Evolutionary conservation across 768 basidiomycete species (phyloP).

Genomic region (Russula ochroleuca): DNA sequence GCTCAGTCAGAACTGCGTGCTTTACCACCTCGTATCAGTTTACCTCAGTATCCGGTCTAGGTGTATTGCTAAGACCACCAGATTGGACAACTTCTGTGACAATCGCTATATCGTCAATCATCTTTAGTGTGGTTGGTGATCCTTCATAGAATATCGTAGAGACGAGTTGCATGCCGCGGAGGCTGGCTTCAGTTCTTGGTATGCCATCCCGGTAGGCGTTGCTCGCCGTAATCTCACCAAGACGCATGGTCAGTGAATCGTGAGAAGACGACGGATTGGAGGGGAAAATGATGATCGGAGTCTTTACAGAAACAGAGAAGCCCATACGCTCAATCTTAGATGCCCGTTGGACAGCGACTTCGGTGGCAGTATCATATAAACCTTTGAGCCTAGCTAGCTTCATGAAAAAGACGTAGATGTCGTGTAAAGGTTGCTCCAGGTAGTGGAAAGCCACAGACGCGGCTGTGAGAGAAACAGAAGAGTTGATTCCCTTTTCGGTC

Average conservation of each 20-base stretch:
- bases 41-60: constrained; percentile 75
- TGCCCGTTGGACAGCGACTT: constrained; percentile 87
- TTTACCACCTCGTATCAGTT: constrained; percentile 1
- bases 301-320: constrained; percentile 84
- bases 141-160: constrained; percentile 55
- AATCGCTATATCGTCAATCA: constrained; percentile 88
- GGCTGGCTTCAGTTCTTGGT: constrained; percentile 66
- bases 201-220: constrained; percentile 61
- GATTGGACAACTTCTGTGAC: constrained; percentile 63
- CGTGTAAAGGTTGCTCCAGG: constrained; percentile 85
- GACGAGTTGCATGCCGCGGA: constrained; percentile 78
- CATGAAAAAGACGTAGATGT: constrained; percentile 75
- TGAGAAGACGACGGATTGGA: constrained; percentile 53
- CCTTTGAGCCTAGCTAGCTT: constrained; percentile 90
- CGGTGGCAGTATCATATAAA: constrained; percentile 89
- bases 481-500: constrained; percentile 73
- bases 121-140: constrained; percentile 60
- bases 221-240: constrained; percentile 83
- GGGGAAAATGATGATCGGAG: constrained; percentile 90
- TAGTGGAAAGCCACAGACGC: constrained; percentile 89
- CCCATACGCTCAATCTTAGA: constrained; percentile 94
- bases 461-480: constrained; percentile 73
- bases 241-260: constrained; percentile 72
- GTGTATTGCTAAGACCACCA: constrained; percentile 44
- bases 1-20: constrained; percentile 3